Evolutionary conservation across 164 flowering plant genomes (phyloP), one percentile per base, ranked within the genome.

Genomic region (Vitis riparia): DNA sequence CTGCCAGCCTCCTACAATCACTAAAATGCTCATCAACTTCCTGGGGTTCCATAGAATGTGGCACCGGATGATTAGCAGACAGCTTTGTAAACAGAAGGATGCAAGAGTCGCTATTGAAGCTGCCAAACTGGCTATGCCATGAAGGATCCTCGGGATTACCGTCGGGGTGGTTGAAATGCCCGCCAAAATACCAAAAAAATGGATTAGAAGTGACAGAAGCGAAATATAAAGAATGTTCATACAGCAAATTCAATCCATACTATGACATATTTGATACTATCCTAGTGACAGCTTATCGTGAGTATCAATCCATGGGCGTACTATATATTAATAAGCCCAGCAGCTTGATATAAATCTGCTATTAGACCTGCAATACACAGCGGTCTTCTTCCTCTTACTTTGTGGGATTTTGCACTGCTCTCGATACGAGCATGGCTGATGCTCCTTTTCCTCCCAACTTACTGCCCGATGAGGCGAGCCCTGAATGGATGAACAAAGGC

Each of bases 401-500:
- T 0, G 8, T 6, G 32, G 6, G 47, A 29, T 6, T 11, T 19
- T 29, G 57, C 50, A 29, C 9, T 30, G 14, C 58, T 72, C 72
- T 8, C 55, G 29, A 37, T 12, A 63, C 8, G 51, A 52, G 14
- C 47, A 23, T 23, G 27, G 27, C 27, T 23, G 27, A 23, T 23
- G 1, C 56, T 32, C 55, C 50, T 29, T 58, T 73, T 11, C 86
- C 85, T 1, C 0, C 75, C 10, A 76, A 78, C 58, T 63, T 82
- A 15, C 11, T n/a, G 3, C 65, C 68, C 1, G 70, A 48, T 52
- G 75, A 67, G 32, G 83, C 79, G 3, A 75, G 69, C 29, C 84
- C 86, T 0, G 77, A 74, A 1, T 80, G 84, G 84, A 61, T 83
- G 78, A 83, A 65, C 86, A 83, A 83, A 53, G 87, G 65, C 12